Evolutionary conservation across 2,329 filamentous ascomycete genomes (phyloP).

Genomic region (Fusarium avenaceum): DNA sequence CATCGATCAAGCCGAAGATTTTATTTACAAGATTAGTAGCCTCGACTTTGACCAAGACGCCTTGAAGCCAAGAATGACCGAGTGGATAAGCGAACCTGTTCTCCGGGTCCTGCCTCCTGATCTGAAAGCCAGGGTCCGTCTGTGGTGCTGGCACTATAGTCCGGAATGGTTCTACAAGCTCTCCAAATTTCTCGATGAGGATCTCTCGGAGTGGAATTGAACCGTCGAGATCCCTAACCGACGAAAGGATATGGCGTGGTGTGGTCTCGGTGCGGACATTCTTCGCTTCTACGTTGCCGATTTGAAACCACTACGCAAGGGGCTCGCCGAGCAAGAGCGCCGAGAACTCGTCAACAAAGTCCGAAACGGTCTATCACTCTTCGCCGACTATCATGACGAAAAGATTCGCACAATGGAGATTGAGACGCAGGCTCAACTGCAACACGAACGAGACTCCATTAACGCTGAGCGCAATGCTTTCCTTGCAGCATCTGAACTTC

Average conservation of each 20-base stretch:
- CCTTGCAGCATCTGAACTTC: neutral
- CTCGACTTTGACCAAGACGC: neutral
- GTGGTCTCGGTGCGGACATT: neutral
- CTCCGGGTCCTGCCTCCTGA: neutral
- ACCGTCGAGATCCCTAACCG: neutral
- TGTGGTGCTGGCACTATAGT: neutral
- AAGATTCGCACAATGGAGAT: neutral
- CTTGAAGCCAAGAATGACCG: neutral
- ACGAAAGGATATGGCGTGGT: neutral
- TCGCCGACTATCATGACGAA: slow-evolving; percentile 1
- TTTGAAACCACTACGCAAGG: slow-evolving; percentile 6
- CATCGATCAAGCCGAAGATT: rapidly evolving
- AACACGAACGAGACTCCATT: rapidly evolving
- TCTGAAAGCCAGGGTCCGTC: neutral
- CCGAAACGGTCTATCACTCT: neutral
- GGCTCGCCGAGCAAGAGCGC: slow-evolving; percentile 2
- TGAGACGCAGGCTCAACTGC: rapidly evolving
- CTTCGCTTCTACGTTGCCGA: neutral
- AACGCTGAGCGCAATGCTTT: neutral
- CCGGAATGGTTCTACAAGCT: neutral
- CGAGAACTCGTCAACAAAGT: slow-evolving; percentile 5
- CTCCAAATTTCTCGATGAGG: neutral
- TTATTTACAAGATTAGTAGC: neutral
- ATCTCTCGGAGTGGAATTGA: neutral
- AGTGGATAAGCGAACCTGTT: neutral